These are phyloP conservation scores for Silybum marianum DNA, from an alignment of 129 eudicot species.

Conservation along the genomic window DNA sequence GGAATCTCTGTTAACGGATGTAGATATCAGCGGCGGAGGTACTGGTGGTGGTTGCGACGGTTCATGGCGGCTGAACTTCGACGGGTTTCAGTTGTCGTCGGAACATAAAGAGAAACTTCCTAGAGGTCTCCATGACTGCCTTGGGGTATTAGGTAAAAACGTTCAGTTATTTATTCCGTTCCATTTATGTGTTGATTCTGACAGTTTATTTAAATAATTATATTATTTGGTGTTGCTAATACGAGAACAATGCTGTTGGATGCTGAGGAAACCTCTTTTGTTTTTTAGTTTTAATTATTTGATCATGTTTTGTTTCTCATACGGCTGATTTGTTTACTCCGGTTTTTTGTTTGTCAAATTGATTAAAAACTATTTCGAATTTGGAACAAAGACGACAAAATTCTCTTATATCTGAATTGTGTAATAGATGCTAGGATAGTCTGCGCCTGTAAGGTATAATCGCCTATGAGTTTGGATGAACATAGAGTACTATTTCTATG, in stretches of 20 bases:
- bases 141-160: slow-evolving; percentile 65
- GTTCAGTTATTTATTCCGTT: not conserved
- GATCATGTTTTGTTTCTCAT: slow-evolving; percentile 3
- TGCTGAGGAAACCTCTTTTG: slow-evolving; percentile 10
- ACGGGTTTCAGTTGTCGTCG: slow-evolving; percentile 53
- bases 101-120: slow-evolving; percentile 67
- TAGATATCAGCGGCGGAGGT: slow-evolving; percentile 20
- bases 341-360: not conserved
- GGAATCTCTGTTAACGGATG: slow-evolving; percentile 41
- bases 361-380: not conserved
- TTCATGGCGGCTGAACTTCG: slow-evolving; percentile 82
- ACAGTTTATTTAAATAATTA: not conserved
- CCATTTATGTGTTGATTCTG: slow-evolving; percentile 12
- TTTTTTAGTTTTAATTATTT: not conserved
- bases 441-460: not conserved
- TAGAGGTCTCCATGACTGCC: slow-evolving; percentile 67
- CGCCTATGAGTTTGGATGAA: not conserved
- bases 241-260: not conserved
- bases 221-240: slow-evolving; percentile 10
- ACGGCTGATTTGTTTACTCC: not conserved
- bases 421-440: not conserved
- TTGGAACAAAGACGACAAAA: not conserved
- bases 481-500: not conserved
- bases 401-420: not conserved
- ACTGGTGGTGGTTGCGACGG: slow-evolving; percentile 29